Conservation (phyloP, 1,284 basidiomycete genomes). For the Wolfiporia cocos region DNA sequence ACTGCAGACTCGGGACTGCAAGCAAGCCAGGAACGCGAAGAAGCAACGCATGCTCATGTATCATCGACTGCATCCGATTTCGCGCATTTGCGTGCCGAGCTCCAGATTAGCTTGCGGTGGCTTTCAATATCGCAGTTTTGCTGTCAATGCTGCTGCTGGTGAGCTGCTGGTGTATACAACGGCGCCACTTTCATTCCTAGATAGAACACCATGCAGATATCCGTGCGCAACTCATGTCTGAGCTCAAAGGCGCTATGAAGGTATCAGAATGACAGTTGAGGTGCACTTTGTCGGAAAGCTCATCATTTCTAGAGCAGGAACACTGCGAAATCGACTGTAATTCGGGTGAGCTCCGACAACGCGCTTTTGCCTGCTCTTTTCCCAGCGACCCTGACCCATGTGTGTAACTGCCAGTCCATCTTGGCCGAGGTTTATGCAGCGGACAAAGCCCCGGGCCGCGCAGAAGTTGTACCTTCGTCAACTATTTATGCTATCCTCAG, state of each 20-base stretch:
- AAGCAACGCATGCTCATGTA: too few relatives aligned
- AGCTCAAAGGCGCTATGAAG: conserved; percentile 51
- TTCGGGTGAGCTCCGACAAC: conserved; percentile 51
- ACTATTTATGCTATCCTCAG: conserved; percentile 45
- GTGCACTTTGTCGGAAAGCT: background rate
- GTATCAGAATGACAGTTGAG: conserved; percentile 27
- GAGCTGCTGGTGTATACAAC: too few relatives aligned
- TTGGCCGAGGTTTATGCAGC: conserved; percentile 62
- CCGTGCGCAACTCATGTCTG: conserved; percentile 22
- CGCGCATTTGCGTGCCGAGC: too few relatives aligned
- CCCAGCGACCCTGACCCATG: too few relatives aligned
- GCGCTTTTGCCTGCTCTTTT: too few relatives aligned
- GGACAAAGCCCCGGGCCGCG: conserved; percentile 46
- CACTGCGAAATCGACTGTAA: conserved; percentile 44
- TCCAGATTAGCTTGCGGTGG: too few relatives aligned
- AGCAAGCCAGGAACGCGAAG: too few relatives aligned
- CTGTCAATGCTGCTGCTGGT: too few relatives aligned
- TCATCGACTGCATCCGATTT: too few relatives aligned
- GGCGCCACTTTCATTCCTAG: too few relatives aligned
- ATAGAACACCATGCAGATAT: conserved; percentile 12
- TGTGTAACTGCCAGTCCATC: conserved; percentile 44
- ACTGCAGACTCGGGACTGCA: too few relatives aligned
- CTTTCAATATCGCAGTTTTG: too few relatives aligned
- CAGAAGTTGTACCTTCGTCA: conserved; percentile 34
- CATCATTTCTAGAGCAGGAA: conserved; percentile 43